Evolutionary conservation across 192 early-diverging fungal species (phyloP).

Genomic region (Backusella sp.): DNA sequence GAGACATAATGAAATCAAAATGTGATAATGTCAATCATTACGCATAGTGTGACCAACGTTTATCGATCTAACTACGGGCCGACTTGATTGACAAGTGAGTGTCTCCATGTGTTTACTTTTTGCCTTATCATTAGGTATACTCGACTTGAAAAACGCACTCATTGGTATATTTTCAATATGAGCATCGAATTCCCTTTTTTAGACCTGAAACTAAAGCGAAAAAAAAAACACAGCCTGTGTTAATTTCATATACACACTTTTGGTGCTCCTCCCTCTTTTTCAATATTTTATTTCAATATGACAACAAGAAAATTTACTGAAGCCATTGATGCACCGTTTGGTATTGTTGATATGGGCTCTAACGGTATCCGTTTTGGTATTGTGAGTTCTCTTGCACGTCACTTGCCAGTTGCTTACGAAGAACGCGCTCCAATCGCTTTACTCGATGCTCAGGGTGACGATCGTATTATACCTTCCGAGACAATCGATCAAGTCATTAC

Average conservation of each 20-base stretch:
- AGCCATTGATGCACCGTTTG: conserved; percentile 30
- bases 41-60: neutral
- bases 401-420: conserved; percentile 53
- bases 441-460: conserved; percentile 43
- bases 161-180: neutral
- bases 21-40: conserved; percentile 2
- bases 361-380: conserved; percentile 62
- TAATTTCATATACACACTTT: neutral
- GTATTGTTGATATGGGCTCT: conserved; percentile 58
- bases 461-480: conserved; percentile 38
- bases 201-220: neutral
- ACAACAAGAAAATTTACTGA: neutral
- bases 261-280: neutral
- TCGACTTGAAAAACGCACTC: neutral
- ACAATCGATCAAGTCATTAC: conserved; percentile 48
- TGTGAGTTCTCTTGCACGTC: conserved; percentile 39
- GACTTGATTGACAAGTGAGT: neutral
- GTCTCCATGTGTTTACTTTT: neutral
- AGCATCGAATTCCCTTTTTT: neutral
- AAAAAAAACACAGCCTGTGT: neutral
- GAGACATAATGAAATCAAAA: conserved; percentile 1
- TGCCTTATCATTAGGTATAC: neutral
- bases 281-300: neutral
- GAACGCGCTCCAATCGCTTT: conserved; percentile 54
- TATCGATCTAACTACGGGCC: neutral